Percentiles rank a stretch among this genome's conserved stretches.
Conservation (phyloP, 164 flowering plant species). For the Chimonanthus salicifolius region DNA sequence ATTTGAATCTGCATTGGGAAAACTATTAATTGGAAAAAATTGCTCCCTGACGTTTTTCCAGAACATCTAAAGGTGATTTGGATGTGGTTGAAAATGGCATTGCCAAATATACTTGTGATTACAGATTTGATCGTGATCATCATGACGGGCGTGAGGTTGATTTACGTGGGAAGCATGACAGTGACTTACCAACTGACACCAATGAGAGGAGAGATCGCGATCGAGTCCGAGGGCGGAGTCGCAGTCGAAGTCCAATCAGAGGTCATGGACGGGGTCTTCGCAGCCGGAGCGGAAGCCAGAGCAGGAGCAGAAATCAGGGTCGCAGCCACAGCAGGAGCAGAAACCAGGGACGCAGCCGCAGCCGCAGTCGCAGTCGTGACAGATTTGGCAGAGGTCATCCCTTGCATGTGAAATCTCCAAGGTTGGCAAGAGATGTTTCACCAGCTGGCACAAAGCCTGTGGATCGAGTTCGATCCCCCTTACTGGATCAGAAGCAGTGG, state of each 20-base stretch:
- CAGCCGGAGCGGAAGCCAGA: constrained; percentile 29
- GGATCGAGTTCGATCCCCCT: constrained; percentile 7
- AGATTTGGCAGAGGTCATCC: constrained; percentile 16
- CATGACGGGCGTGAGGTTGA: constrained; percentile 3
- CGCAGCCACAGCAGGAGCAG: constrained; percentile 27
- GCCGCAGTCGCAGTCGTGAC: constrained; percentile 26
- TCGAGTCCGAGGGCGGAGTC: constrained; percentile 4
- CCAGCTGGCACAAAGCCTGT: constrained; percentile 7
- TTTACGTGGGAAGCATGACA: constrained; percentile 11
- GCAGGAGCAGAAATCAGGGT: constrained; percentile 13
- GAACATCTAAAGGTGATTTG: too few relatives aligned
- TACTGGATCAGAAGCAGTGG: neutral
- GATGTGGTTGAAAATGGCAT: neutral
- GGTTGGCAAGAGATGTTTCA: constrained; percentile 9
- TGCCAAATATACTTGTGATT: neutral
- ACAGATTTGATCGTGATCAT: neutral
- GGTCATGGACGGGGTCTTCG: constrained; percentile 7
- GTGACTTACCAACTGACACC: constrained; percentile 6
- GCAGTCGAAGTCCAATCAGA: constrained; percentile 12
- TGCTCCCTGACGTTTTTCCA: too few relatives aligned
- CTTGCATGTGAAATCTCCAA: constrained; percentile 5
- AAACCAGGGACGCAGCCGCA: too few relatives aligned
- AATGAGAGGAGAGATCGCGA: neutral
- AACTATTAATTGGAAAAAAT: too few relatives aligned
- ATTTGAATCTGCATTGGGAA: too few relatives aligned